Evolutionary conservation across 352 stramenopile species (phyloP).

Genomic region (Plasmopara muralis): DNA sequence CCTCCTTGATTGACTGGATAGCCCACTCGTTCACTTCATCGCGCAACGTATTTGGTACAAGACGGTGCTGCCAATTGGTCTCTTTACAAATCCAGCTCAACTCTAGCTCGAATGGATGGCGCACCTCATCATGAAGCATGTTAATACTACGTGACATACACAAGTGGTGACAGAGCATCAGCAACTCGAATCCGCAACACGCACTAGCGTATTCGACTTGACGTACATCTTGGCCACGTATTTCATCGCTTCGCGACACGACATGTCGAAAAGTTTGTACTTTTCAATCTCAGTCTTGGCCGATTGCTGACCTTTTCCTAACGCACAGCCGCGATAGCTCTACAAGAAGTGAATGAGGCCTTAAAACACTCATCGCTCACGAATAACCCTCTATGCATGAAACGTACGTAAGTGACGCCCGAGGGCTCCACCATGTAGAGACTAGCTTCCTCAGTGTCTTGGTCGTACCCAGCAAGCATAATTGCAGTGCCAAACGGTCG

Average conservation of each 20-base stretch:
- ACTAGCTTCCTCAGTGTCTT: slow-evolving; percentile 84
- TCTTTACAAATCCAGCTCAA: slow-evolving; percentile 97
- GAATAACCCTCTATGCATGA: not conserved
- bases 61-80: slow-evolving; percentile 92
- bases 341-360: slow-evolving; percentile 32
- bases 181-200: no score
- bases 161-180: no score
- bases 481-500: slow-evolving; percentile 95
- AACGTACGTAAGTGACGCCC: slow-evolving; percentile 79
- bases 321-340: slow-evolving; percentile 94
- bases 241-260: slow-evolving; percentile 95
- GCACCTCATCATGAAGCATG: slow-evolving; percentile 93
- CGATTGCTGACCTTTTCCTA: slow-evolving; percentile 96
- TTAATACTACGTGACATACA: slow-evolving; percentile 68
- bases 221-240: slow-evolving; percentile 96
- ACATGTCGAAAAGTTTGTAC: slow-evolving; percentile 92
- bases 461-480: slow-evolving; percentile 95
- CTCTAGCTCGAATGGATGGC: slow-evolving; percentile 98
- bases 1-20: slow-evolving; percentile 79
- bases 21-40: slow-evolving; percentile 83
- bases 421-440: slow-evolving; percentile 93
- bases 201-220: no score
- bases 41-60: slow-evolving; percentile 88
- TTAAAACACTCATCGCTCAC: slow-evolving; percentile 2
- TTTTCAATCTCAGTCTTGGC: slow-evolving; percentile 99